Conservation (phyloP, 2,329 filamentous ascomycete species). For the Balansia obtecta region DNA sequence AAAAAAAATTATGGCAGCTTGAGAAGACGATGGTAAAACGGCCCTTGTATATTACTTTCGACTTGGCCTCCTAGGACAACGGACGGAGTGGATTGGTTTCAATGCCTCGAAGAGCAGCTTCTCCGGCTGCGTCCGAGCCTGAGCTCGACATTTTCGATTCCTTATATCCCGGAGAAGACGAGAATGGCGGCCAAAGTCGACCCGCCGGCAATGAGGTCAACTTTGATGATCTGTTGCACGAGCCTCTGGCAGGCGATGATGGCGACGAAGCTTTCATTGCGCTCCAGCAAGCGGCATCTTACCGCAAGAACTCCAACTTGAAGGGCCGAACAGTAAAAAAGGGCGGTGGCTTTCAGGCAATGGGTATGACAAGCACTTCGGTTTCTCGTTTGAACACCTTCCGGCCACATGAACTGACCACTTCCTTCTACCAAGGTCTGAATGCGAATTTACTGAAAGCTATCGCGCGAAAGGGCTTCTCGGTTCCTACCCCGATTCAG, state of each 20-base stretch:
- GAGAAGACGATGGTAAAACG: background rate
- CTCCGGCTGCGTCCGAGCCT: conserved; percentile 75
- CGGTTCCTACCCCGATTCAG: conserved; percentile 93
- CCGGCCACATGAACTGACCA: background rate
- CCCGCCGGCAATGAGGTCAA: conserved; percentile 37
- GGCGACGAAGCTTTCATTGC: conserved; percentile 89
- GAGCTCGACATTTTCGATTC: conserved; percentile 82
- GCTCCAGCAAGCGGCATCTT: conserved; percentile 72
- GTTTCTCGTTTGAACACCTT: too few relatives aligned
- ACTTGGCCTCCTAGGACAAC: background rate
- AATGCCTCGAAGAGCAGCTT: conserved; percentile 65
- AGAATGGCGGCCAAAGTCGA: conserved; percentile 27
- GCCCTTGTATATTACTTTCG: too few relatives aligned
- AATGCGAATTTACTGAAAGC: conserved; percentile 77
- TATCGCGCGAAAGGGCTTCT: conserved; percentile 88
- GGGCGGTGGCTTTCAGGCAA: conserved; percentile 89
- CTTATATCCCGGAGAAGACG: conserved; percentile 53
- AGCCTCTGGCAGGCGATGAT: conserved; percentile 29
- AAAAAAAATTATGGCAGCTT: conserved; percentile 21
- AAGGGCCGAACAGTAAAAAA: conserved; percentile 87
- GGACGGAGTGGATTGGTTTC: background rate
- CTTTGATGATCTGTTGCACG: conserved; percentile 49
- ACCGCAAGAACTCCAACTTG: conserved; percentile 70
- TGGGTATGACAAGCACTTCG: conserved; percentile 43
- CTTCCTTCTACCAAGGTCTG: conserved; percentile 37